phyloP scores from a whole-genome alignment of 495 filamentous ascomycete genomes.

The Amphirosellinia nigrospora region DNA sequence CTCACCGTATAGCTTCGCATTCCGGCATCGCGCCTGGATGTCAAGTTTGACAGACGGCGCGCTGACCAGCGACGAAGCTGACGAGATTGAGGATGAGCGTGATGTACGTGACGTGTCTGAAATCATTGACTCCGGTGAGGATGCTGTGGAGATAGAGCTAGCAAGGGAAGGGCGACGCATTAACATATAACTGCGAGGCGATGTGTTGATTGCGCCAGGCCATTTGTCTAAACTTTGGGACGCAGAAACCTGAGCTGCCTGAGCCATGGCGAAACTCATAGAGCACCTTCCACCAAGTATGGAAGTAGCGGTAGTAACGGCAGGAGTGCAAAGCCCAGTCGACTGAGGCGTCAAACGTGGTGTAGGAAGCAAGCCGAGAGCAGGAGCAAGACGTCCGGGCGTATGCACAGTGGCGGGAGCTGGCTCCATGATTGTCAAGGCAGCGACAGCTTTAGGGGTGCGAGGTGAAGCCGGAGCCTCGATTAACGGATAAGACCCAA shows the following conservation, averaged over 20 bases:
- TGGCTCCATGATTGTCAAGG: constrained; percentile 68
- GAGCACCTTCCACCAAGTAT: constrained; percentile 59
- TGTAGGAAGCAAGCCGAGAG: constrained; percentile 74
- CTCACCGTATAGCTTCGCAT: constrained; percentile 67
- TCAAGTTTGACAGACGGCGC: constrained; percentile 75
- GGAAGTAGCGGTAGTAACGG: constrained; percentile 74
- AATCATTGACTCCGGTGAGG: constrained; percentile 90
- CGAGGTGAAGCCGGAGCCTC: constrained; percentile 50
- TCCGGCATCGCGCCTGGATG: constrained; percentile 82
- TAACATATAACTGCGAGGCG: constrained; percentile 62
- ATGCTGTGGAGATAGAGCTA: constrained; percentile 75
- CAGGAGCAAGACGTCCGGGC: constrained; percentile 53
- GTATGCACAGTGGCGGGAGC: constrained; percentile 60
- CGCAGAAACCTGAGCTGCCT: constrained; percentile 68
- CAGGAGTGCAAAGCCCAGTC: constrained; percentile 82
- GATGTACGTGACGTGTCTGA: constrained; percentile 80
- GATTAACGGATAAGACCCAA: background rate
- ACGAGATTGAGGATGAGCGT: constrained; percentile 76
- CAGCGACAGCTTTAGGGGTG: constrained; percentile 48
- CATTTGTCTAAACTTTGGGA: constrained; percentile 63
- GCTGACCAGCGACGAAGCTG: constrained; percentile 67
- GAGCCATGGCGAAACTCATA: constrained; percentile 81
- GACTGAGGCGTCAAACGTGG: constrained; percentile 82
- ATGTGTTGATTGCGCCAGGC: constrained; percentile 62
- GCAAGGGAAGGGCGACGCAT: constrained; percentile 77